phyloP scores from a whole-genome alignment of 2,329 filamentous ascomycete species.

The Aspergillus fijiensis region DNA sequence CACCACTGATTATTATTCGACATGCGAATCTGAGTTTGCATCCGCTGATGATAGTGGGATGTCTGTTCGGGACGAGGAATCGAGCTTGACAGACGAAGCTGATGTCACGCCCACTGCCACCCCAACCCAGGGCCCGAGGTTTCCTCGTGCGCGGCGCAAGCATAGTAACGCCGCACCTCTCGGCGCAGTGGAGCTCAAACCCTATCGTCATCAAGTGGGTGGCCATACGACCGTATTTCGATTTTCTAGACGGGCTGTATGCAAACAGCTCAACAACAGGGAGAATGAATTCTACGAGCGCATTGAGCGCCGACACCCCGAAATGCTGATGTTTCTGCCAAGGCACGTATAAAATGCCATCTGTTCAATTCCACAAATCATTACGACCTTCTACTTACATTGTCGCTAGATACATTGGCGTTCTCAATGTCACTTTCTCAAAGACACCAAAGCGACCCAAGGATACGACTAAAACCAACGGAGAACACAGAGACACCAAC shows the following conservation, averaged over 20 bases:
- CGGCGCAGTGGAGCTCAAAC: slow-evolving; percentile 91
- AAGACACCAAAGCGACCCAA: slow-evolving; percentile 69
- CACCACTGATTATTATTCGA: slow-evolving; percentile 37
- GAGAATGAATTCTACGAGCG: slow-evolving; percentile 99
- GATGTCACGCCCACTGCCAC: slow-evolving; percentile 51
- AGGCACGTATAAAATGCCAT: slow-evolving; percentile 56
- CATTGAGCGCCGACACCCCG: slow-evolving; percentile 85
- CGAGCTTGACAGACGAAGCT: slow-evolving; percentile 56
- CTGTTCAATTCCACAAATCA: background rate
- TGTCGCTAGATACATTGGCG: slow-evolving; percentile 79
- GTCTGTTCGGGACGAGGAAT: slow-evolving; percentile 52
- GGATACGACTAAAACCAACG: slow-evolving; percentile 34
- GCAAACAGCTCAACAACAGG: slow-evolving; percentile 96
- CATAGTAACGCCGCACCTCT: slow-evolving; percentile 55
- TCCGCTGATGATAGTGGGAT: slow-evolving; percentile 44
- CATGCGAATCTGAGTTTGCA: slow-evolving; percentile 47
- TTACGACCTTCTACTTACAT: slow-evolving; percentile 7
- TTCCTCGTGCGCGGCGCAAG: slow-evolving; percentile 31
- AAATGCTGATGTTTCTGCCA: slow-evolving; percentile 85
- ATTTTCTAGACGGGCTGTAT: slow-evolving; percentile 91
- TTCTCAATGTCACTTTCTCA: slow-evolving; percentile 92
- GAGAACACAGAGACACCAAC: slow-evolving; percentile 19
- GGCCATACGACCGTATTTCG: slow-evolving; percentile 95
- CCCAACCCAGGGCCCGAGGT: slow-evolving; percentile 34
- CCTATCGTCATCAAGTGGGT: slow-evolving; percentile 95